A percentile compares a stretch with the other conserved stretches of the same genome.
Evolutionary conservation across 352 stramenopile genomes (phyloP).

Genomic region (Phytophthora vignae): DNA sequence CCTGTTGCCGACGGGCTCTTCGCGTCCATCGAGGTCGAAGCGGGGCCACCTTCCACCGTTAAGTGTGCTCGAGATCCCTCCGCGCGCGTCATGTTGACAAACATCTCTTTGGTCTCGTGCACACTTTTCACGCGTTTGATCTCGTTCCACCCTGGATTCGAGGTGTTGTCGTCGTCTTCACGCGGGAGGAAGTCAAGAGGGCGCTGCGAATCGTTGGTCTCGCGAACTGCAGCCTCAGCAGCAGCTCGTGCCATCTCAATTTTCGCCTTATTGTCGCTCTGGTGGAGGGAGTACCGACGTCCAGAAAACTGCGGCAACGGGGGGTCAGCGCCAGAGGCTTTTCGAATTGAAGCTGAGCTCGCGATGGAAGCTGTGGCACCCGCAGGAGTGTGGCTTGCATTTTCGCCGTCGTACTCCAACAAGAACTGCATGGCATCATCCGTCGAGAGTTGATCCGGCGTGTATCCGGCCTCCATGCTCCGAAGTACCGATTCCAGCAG

Average conservation of each 20-base stretch:
- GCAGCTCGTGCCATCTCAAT: conserved; percentile 22
- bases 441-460: conserved; percentile 45
- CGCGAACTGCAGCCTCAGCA: conserved; percentile 20
- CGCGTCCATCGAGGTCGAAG: conserved; percentile 7
- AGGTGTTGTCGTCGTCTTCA: conserved; percentile 1
- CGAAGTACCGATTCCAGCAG: conserved; percentile 72
- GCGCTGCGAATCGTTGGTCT: conserved; percentile 8
- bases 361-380: conserved; percentile 9
- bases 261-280: conserved; percentile 4
- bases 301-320: conserved; percentile 11
- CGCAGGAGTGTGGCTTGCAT: background rate
- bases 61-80: conserved; percentile 18
- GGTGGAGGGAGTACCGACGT: conserved; percentile 14
- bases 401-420: conserved; percentile 43
- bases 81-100: conserved; percentile 41
- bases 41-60: conserved; percentile 1
- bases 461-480: conserved; percentile 75
- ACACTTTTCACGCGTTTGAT: conserved; percentile 47
- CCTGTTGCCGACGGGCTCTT: conserved; percentile 5
- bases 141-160: conserved; percentile 10
- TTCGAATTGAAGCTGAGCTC: conserved; percentile 17
- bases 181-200: conserved; percentile 15
- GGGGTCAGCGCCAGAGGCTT: conserved; percentile 1
- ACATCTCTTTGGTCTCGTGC: conserved; percentile 68
- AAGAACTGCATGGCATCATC: conserved; percentile 75